A percentile compares a stretch with the other conserved stretches of the same genome.
These are phyloP conservation scores for Xylariaceae sp. DNA, from an alignment of 2,329 filamentous ascomycete genomes.

Conservation along the genomic window DNA sequence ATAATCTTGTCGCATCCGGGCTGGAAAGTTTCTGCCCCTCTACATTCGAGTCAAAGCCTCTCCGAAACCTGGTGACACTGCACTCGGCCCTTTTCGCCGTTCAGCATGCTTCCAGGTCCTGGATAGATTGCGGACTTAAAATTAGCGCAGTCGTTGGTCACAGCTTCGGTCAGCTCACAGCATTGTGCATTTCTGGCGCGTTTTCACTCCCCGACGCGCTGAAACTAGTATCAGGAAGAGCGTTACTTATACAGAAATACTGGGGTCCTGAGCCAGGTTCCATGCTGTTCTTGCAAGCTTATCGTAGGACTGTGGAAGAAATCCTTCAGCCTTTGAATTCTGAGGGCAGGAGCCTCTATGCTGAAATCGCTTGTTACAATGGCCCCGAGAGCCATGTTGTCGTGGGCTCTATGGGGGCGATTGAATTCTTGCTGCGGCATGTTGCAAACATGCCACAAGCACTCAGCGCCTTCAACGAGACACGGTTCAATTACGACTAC, in stretches of 20 bases:
- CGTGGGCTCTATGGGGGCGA: slow-evolving; percentile 8
- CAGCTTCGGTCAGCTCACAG: slow-evolving; percentile 51
- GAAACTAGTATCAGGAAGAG: slow-evolving; percentile 39
- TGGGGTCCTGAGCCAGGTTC: slow-evolving; percentile 21
- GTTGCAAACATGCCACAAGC: slow-evolving; percentile 13
- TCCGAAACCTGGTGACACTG: slow-evolving; percentile 38
- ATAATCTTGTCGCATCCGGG: slow-evolving; percentile 25
- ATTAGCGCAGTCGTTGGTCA: slow-evolving; percentile 45
- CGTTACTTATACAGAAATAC: slow-evolving; percentile 30
- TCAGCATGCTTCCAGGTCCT: slow-evolving; percentile 46
- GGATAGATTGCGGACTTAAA: slow-evolving; percentile 46
- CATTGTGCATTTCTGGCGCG: slow-evolving; percentile 44
- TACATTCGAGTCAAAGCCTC: slow-evolving; percentile 37
- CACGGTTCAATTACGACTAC: slow-evolving; percentile 8
- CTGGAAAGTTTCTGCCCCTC: slow-evolving; percentile 35
- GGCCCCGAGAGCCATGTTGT: slow-evolving; percentile 18
- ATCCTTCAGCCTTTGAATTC: slow-evolving; percentile 4
- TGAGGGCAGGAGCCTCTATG: slow-evolving; percentile 1
- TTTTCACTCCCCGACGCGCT: slow-evolving; percentile 44
- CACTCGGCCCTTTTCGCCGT: slow-evolving; percentile 49
- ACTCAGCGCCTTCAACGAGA: slow-evolving; percentile 18
- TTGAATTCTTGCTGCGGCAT: slow-evolving; percentile 4
- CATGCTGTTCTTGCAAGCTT: slow-evolving; percentile 16
- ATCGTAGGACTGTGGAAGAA: background rate
- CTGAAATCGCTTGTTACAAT: slow-evolving; percentile 24